phyloP scores from a whole-genome alignment of 2,329 filamentous ascomycete genomes.

The Pleoardoris graminearum region DNA sequence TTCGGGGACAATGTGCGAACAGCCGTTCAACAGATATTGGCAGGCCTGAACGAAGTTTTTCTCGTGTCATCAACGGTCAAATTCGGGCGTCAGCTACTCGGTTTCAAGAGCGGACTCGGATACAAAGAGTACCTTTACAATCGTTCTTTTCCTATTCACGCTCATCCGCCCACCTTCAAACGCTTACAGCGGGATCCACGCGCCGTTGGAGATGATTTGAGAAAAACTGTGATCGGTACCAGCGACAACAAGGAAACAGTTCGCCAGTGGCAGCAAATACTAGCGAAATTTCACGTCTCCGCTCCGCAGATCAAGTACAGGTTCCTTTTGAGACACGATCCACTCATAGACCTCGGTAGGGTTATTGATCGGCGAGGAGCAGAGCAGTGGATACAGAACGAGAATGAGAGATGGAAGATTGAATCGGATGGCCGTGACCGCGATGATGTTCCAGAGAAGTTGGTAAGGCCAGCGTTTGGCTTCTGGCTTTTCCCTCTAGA shows the following conservation, averaged over 20 bases:
- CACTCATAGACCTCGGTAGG: background rate
- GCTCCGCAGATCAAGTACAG: background rate
- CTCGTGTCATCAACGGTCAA: background rate
- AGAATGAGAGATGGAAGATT: background rate
- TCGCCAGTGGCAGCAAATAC: background rate
- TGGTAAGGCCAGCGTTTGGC: conserved; percentile 1
- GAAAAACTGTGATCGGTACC: background rate
- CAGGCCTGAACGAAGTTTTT: conserved; percentile 1
- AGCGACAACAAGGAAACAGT: background rate
- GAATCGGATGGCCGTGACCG: background rate
- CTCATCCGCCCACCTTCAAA: background rate
- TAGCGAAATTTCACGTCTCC: background rate
- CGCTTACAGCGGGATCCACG: background rate
- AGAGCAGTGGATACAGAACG: background rate
- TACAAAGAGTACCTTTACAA: background rate
- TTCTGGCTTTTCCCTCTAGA: background rate
- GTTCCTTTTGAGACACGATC: background rate
- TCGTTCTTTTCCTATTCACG: background rate
- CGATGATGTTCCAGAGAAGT: background rate
- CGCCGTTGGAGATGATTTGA: background rate
- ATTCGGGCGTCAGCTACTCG: conserved; percentile 1
- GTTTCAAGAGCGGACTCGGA: conserved; percentile 1
- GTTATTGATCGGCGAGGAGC: background rate
- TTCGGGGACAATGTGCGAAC: background rate
- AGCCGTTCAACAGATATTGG: background rate